These are phyloP conservation scores for Pueraria montana DNA, from an alignment of 306 rosid genomes.

Conservation along the genomic window DNA sequence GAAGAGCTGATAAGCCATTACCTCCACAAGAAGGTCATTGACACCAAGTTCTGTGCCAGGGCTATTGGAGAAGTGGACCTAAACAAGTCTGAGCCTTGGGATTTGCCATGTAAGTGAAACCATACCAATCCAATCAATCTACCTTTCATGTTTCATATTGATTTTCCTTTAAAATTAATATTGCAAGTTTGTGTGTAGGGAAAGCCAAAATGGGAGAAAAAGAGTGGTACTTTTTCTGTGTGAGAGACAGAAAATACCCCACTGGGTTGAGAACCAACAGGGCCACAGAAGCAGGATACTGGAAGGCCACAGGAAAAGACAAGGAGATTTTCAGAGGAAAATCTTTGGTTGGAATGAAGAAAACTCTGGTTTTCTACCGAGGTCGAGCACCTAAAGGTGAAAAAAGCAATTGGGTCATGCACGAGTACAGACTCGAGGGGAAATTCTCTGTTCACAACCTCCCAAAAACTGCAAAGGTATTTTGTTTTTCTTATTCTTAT, in stretches of 20 bases:
- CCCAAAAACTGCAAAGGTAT: conserved; percentile 91
- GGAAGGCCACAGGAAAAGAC: conserved; percentile 99
- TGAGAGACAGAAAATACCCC: conserved; percentile 93
- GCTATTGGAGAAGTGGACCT: conserved; percentile 98
- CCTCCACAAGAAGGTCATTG: conserved; percentile 71
- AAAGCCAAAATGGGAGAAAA: conserved; percentile 98
- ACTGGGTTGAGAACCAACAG: conserved; percentile 96
- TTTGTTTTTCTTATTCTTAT: neutral
- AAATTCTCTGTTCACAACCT: conserved; percentile 78
- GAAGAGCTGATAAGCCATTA: conserved; percentile 96
- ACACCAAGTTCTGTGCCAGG: conserved; percentile 63
- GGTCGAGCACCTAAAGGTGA: conserved; percentile 99
- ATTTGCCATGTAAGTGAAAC: conserved; percentile 77
- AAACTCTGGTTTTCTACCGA: conserved; percentile 89
- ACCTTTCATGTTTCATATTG: neutral
- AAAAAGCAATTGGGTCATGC: conserved; percentile 96
- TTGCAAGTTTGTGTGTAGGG: conserved; percentile 52
- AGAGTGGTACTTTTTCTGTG: conserved; percentile 98
- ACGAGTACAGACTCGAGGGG: conserved; percentile 92
- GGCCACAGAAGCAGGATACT: conserved; percentile 94
- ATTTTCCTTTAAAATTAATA: neutral
- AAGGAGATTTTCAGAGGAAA: conserved; percentile 87
- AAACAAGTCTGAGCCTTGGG: conserved; percentile 99
- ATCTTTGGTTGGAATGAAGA: conserved; percentile 95
- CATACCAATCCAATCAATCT: neutral